Conservation (phyloP, 345 rosid species). For the Rhodomyrtus tomentosa region DNA sequence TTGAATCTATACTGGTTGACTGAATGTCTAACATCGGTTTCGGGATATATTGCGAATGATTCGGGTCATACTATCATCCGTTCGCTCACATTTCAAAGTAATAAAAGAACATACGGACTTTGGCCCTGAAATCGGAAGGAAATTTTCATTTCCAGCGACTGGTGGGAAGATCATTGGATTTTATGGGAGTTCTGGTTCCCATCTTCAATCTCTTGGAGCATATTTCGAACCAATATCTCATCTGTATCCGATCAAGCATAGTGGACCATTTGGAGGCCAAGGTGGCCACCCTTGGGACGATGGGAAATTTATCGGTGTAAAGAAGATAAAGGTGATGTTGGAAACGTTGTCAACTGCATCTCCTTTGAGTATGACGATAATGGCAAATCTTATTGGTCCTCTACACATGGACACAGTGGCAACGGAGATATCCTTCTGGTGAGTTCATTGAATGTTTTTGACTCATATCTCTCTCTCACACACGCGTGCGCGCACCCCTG, state of each 20-base stretch:
- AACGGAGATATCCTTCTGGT: no score
- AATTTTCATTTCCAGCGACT: background rate
- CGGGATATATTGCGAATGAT: background rate
- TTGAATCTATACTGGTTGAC: background rate
- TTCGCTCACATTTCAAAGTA: slow-evolving; percentile 1
- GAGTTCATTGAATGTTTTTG: background rate
- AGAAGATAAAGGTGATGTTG: background rate
- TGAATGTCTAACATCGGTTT: background rate
- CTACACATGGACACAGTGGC: no score
- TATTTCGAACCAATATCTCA: background rate
- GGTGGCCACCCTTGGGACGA: background rate
- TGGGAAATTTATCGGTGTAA: background rate
- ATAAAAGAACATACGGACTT: background rate
- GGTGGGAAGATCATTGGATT: background rate
- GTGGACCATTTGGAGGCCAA: background rate
- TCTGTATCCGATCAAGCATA: background rate
- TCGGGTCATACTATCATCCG: background rate
- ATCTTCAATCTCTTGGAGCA: background rate
- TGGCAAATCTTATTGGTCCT: background rate
- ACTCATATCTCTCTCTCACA: no score
- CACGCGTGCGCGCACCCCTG: no score
- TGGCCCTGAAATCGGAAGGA: background rate
- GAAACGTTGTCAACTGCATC: no score
- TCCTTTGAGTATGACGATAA: no score
- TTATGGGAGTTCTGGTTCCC: background rate